Evolutionary conservation across 2,329 filamentous ascomycete species (phyloP).

Genomic region (Cryphonectria japonica): DNA sequence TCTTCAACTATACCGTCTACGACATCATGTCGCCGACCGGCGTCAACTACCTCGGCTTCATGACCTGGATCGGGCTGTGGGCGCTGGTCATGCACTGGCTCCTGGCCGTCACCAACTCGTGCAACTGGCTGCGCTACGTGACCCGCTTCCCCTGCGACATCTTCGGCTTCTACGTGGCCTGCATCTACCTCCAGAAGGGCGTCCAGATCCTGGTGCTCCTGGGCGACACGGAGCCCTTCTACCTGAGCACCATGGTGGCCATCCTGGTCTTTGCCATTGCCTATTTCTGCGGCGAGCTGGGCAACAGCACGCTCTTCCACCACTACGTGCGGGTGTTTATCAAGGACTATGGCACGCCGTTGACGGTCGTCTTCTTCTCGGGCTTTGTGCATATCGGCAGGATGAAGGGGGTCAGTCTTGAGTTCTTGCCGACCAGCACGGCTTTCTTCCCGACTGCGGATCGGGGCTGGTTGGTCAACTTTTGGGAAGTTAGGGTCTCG

Average conservation of each 20-base stretch:
- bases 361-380: constrained; percentile 85
- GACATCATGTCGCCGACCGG: constrained; percentile 80
- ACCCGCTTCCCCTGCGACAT: constrained; percentile 92
- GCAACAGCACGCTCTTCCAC: constrained; percentile 71
- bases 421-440: constrained; percentile 73
- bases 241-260: constrained; percentile 76
- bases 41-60: constrained; percentile 84
- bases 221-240: constrained; percentile 69
- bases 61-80: constrained; percentile 93
- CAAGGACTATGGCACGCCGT: constrained; percentile 85
- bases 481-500: constrained; percentile 74
- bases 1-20: constrained; percentile 94
- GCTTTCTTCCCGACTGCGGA: constrained; percentile 79
- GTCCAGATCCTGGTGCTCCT: constrained; percentile 82
- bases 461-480: constrained; percentile 76
- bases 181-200: constrained; percentile 89
- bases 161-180: constrained; percentile 91
- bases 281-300: constrained; percentile 74
- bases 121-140: constrained; percentile 86
- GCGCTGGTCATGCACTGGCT: constrained; percentile 83
- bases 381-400: constrained; percentile 86
- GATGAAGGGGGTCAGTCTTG: constrained; percentile 72
- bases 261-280: constrained; percentile 78
- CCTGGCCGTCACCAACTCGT: constrained; percentile 81
- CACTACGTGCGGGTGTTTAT: constrained; percentile 79